Base-by-base conservation (phyloP, 1,284 basidiomycete genomes). In the Microbotryomycetes sp. region DNA sequence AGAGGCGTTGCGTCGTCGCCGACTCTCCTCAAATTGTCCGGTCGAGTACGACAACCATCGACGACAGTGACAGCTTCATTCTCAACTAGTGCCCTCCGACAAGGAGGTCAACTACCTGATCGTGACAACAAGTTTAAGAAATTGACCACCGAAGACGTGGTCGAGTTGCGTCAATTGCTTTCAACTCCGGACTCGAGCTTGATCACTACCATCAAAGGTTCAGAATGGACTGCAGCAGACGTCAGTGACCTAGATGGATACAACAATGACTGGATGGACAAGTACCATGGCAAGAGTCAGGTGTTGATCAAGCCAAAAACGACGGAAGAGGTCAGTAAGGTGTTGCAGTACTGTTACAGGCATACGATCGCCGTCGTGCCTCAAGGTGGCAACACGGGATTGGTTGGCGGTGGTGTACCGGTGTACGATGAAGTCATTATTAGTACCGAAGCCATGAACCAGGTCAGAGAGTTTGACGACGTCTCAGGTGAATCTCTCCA, bases 201-300 rank as follows among this genome's bases (percentile, higher is more conserved):
- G 32, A 71, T 81, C 32, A 80, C 79, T 16, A 81, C 80, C 5
- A 71, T 74, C 55, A 46, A 64, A 4, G 47, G 60, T 22, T 48
- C 58, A 12, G 63, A 57, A 7, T 71, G 63, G 64, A 60, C 48
- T 12, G 52, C 58, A 19, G 62, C 50, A 7, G 55, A 60, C 6
- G 54, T 47, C 1, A 71, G 71, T 42, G 93, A 97, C 69, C 82
- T 97, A 36, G 81, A 83, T 22, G 80, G 78, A 0, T 97, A 83
- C 81, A 98, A 98, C 76, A 81, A 84, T 70, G 94, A 98, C 76
- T 98, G 94, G 94, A 92, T 97, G 88, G 87, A 88, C 74, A 97
- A 97, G 77, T 97, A 96, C 76, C 82, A 83, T 62, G 96, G 94
- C 23, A 79, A 81, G 46, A 84, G 89, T 23, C 84, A 84, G 30